Conservation (phyloP, 1,139 yeast genomes). For the Saccharomycopsis crataegensis region DNA sequence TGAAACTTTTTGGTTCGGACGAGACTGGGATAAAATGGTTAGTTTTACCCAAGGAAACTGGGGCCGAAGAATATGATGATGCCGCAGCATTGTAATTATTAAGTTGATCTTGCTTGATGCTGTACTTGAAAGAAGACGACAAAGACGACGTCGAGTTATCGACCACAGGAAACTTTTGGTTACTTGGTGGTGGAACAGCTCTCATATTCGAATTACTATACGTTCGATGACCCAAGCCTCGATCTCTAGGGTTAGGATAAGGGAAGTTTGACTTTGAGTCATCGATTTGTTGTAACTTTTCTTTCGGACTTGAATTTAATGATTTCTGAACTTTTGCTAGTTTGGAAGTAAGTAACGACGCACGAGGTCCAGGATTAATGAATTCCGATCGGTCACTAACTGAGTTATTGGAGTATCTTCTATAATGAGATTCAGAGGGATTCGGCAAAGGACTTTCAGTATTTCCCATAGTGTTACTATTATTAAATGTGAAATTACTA, state of each 20-base stretch:
- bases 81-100: neutral
- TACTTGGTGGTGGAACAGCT: neutral
- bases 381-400: slow-evolving; percentile 14
- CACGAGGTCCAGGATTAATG: slow-evolving; percentile 20
- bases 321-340: slow-evolving; percentile 26
- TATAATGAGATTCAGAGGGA: slow-evolving; percentile 18
- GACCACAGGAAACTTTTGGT: no score
- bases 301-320: slow-evolving; percentile 21
- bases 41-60: slow-evolving; percentile 11
- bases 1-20: neutral
- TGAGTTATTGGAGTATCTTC: slow-evolving; percentile 2
- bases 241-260: slow-evolving; percentile 19
- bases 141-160: slow-evolving; percentile 1
- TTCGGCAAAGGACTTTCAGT: slow-evolving; percentile 18
- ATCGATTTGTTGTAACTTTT: neutral
- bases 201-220: slow-evolving; percentile 16
- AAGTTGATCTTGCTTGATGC: neutral
- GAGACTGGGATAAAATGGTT: slow-evolving; percentile 14
- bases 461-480: neutral
- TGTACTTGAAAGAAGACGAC: slow-evolving; percentile 2
- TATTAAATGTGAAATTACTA: neutral
- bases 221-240: slow-evolving; percentile 6
- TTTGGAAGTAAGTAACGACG: slow-evolving; percentile 22
- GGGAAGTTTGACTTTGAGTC: slow-evolving; percentile 20
- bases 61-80: slow-evolving; percentile 12